A percentile compares a stretch with the other conserved stretches of the same genome.
Conservation (phyloP, 2,329 filamentous ascomycete species). For the Phialophora chinensis region DNA sequence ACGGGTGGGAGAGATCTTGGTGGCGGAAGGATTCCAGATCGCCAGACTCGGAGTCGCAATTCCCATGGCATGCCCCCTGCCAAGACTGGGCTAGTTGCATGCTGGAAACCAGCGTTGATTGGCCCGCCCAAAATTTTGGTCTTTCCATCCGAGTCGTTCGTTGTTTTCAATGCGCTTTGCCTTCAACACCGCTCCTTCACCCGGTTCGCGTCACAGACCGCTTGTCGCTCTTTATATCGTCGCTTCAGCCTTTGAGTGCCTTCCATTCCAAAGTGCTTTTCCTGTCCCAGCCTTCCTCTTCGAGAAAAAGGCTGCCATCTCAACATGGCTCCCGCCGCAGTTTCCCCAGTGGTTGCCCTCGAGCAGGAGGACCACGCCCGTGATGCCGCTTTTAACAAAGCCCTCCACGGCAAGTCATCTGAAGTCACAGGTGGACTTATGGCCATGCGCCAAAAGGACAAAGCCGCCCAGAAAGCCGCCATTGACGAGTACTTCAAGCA, state of each 20-base stretch:
- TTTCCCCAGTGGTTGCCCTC: constrained; percentile 54
- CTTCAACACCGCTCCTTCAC: constrained; percentile 18
- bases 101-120: background rate
- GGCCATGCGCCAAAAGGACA: constrained; percentile 83
- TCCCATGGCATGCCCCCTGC: constrained; percentile 8
- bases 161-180: constrained; percentile 8
- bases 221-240: constrained; percentile 21
- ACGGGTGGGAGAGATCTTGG: background rate
- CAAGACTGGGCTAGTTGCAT: constrained; percentile 9
- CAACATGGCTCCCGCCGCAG: constrained; percentile 56
- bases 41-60: constrained; percentile 6
- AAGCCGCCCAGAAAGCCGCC: constrained; percentile 76
- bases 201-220: constrained; percentile 13
- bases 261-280: background rate
- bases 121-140: constrained; percentile 7
- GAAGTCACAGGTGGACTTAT: constrained; percentile 73
- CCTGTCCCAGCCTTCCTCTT: background rate
- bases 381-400: constrained; percentile 90
- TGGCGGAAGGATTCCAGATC: constrained; percentile 1
- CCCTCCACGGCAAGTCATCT: constrained; percentile 78
- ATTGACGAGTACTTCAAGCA: constrained; percentile 96
- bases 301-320: constrained; percentile 15
- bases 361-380: constrained; percentile 82
- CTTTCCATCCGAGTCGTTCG: constrained; percentile 6
- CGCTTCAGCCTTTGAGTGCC: background rate